Evolutionary conservation across 1,284 basidiomycete genomes (phyloP).

Genomic region (Singerocomus inundabilis): DNA sequence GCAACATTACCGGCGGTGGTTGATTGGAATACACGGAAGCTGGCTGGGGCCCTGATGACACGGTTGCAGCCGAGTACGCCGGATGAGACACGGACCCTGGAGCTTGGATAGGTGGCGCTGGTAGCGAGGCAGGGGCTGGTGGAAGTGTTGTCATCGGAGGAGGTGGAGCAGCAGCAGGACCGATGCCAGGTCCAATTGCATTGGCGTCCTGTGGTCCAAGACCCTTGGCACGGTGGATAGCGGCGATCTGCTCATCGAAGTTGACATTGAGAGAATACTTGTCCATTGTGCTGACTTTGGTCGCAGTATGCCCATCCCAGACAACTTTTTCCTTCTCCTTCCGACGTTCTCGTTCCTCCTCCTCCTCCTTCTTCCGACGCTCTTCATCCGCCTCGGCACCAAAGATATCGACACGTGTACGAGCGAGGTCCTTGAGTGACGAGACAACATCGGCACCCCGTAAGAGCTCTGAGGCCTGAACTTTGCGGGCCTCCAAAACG

Average conservation of each 20-base stretch:
- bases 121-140: constrained; percentile 63
- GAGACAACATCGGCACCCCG: constrained; percentile 90
- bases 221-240: constrained; percentile 87
- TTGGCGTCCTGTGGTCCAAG: constrained; percentile 76
- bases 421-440: constrained; percentile 87
- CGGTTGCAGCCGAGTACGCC: constrained; percentile 68
- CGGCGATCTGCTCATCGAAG: constrained; percentile 93
- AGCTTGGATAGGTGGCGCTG: constrained; percentile 55
- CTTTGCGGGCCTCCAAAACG: constrained; percentile 81
- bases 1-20: constrained; percentile 74
- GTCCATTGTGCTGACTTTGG: constrained; percentile 84
- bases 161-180: constrained; percentile 68
- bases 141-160: constrained; percentile 58
- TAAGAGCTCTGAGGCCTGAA: constrained; percentile 85
- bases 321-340: constrained; percentile 89
- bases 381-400: constrained; percentile 90
- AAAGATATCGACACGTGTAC: constrained; percentile 92
- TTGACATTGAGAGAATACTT: constrained; percentile 90
- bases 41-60: constrained; percentile 79
- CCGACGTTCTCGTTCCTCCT: constrained; percentile 73
- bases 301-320: constrained; percentile 94
- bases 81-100: constrained; percentile 39
- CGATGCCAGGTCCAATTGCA: constrained; percentile 81
- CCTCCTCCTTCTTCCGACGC: constrained; percentile 79
- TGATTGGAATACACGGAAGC: constrained; percentile 61